Evolutionary conservation across 169 alveolate genomes (phyloP).

Genomic region (Plasmodium inui): DNA sequence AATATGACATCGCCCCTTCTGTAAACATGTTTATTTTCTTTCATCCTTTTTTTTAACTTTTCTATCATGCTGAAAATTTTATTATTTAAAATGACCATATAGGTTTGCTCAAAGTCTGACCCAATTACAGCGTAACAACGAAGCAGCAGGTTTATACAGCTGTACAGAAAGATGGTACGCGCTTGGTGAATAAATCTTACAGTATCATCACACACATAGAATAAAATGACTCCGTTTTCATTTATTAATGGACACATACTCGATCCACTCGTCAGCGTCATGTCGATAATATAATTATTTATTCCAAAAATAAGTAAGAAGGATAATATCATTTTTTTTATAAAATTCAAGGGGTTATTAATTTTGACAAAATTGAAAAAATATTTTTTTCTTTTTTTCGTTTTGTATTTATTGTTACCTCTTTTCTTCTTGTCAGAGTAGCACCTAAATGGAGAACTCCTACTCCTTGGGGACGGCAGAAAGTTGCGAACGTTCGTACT

Average conservation of each 20-base stretch:
- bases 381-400: not conserved
- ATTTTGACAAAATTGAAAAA: conserved; percentile 12
- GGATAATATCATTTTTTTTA: conserved; percentile 46
- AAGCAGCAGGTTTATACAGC: conserved; percentile 13
- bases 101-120: not conserved
- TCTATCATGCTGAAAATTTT: conserved; percentile 10
- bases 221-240: conserved; percentile 72
- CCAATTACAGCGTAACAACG: not conserved
- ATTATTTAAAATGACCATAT: not conserved
- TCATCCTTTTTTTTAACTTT: not conserved
- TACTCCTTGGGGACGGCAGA: not conserved
- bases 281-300: conserved; percentile 67
- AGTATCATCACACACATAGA: conserved; percentile 61
- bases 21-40: conserved; percentile 20
- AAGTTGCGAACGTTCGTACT: not conserved
- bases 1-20: conserved; percentile 70
- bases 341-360: conserved; percentile 31
- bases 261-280: conserved; percentile 77
- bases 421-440: conserved; percentile 11
- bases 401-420: not conserved
- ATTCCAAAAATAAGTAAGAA: conserved; percentile 39
- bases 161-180: conserved; percentile 1
- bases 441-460: not conserved
- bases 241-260: conserved; percentile 75
- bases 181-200: conserved; percentile 22